A percentile compares a stretch with the other conserved stretches of the same genome.
phyloP scores from a whole-genome alignment of 1,139 yeast genomes.

The Saccharomycopsis phalli region DNA sequence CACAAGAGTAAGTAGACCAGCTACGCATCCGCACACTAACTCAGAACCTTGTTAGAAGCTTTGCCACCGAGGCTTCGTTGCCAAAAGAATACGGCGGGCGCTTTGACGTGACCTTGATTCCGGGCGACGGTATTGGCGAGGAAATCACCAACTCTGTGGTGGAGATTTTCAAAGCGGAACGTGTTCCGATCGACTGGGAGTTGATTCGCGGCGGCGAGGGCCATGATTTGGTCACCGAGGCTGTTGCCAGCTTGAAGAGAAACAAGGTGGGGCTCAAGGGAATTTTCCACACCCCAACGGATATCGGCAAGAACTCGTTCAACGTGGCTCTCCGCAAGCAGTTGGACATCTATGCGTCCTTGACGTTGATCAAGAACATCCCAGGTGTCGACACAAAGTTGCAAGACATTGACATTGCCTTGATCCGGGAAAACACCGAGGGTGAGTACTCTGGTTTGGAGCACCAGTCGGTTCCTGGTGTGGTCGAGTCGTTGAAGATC shows the following conservation, averaged over 20 bases:
- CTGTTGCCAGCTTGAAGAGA: slow-evolving; percentile 86
- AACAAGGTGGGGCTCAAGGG: slow-evolving; percentile 97
- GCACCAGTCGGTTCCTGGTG: slow-evolving; percentile 96
- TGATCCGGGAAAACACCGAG: slow-evolving; percentile 95
- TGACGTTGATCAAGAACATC: slow-evolving; percentile 85
- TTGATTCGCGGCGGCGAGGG: slow-evolving; percentile 81
- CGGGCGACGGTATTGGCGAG: slow-evolving; percentile 95
- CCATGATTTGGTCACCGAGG: slow-evolving; percentile 62
- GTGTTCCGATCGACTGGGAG: slow-evolving; percentile 93
- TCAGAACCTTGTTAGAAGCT: slow-evolving; percentile 10
- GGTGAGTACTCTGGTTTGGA: slow-evolving; percentile 99
- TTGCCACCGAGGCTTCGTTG: slow-evolving; percentile 49
- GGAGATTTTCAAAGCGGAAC: slow-evolving; percentile 76
- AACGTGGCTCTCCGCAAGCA: slow-evolving; percentile 96
- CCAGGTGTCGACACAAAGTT: slow-evolving; percentile 92
- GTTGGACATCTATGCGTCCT: slow-evolving; percentile 89
- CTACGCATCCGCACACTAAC: neutral
- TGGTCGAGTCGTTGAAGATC: slow-evolving; percentile 92
- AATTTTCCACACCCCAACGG: slow-evolving; percentile 84
- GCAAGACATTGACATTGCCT: slow-evolving; percentile 81
- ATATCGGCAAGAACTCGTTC: slow-evolving; percentile 69
- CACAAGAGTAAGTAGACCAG: neutral
- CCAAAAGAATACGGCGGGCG: slow-evolving; percentile 95
- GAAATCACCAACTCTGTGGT: slow-evolving; percentile 93
- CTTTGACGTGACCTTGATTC: slow-evolving; percentile 86